Percentiles rank a stretch among this genome's conserved stretches.
Conservation (phyloP, 2,329 filamentous ascomycete genomes). For the Zalaria sp. region DNA sequence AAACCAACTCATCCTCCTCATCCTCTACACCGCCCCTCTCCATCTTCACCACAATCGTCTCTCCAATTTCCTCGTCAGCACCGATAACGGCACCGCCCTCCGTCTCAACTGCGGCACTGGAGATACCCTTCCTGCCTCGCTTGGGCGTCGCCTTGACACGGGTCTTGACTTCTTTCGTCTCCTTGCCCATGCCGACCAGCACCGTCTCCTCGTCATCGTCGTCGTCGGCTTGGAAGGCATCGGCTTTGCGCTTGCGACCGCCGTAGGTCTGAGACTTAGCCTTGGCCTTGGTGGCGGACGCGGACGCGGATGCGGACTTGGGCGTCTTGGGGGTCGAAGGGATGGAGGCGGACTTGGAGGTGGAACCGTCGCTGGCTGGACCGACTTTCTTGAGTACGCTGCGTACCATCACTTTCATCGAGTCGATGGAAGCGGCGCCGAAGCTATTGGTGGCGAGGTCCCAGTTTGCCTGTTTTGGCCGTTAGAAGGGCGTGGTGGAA, state of each 20-base stretch:
- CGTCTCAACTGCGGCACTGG: no score
- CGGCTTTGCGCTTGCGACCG: constrained; percentile 5
- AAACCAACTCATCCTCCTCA: no score
- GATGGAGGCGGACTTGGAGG: not conserved
- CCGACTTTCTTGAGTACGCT: constrained; percentile 15
- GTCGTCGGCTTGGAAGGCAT: constrained; percentile 1
- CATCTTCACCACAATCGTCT: no score
- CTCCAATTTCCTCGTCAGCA: no score
- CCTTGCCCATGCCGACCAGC: no score
- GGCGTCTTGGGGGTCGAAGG: constrained; percentile 1
- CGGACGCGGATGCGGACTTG: not conserved
- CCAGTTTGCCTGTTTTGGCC: constrained; percentile 13
- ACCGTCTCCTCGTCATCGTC: constrained; percentile 5
- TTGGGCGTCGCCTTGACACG: no score
- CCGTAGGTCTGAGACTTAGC: constrained; percentile 1
- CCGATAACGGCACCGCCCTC: no score
- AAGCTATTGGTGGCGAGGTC: constrained; percentile 13
- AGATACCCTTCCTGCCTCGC: no score
- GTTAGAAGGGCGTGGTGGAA: not conserved
- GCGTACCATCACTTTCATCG: constrained; percentile 11
- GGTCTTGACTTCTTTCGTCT: no score
- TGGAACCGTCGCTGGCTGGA: constrained; percentile 6
- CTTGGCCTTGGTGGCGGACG: not conserved
- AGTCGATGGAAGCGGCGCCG: constrained; percentile 11
- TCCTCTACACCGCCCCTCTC: no score